phyloP scores from a whole-genome alignment of 2,329 filamentous ascomycete genomes.

The Aspergillus pseudonomiae region DNA sequence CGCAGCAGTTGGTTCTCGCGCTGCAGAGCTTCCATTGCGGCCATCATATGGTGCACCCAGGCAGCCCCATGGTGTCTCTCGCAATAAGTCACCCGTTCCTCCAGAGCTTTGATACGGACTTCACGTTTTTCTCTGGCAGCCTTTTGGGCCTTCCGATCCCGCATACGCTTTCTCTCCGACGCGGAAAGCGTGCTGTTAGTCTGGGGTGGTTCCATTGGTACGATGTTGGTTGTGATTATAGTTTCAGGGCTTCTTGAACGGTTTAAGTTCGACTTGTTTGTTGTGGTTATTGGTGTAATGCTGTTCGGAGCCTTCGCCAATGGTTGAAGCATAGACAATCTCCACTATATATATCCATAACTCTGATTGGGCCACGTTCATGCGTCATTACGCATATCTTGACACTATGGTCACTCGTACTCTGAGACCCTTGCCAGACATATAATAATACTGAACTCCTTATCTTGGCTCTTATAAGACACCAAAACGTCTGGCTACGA shows the following conservation, averaged over 20 bases:
- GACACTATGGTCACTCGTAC: too few relatives aligned
- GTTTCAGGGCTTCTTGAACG: not conserved
- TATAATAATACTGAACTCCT: too few relatives aligned
- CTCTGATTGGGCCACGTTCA: too few relatives aligned
- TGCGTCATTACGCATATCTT: too few relatives aligned
- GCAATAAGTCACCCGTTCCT: not conserved
- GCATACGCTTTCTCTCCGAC: slow-evolving; percentile 1
- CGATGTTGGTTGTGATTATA: not conserved
- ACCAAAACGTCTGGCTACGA: too few relatives aligned
- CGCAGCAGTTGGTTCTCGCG: not conserved
- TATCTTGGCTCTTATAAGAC: too few relatives aligned
- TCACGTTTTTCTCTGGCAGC: not conserved
- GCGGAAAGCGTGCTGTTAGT: not conserved
- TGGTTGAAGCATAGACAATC: too few relatives aligned
- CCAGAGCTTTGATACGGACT: not conserved
- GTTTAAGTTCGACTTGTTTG: not conserved
- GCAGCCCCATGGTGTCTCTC: not conserved
- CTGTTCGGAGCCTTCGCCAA: too few relatives aligned
- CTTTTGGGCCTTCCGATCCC: slow-evolving; percentile 1
- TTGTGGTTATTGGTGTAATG: not conserved
- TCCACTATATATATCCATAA: too few relatives aligned
- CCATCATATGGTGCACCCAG: not conserved
- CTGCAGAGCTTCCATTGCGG: not conserved
- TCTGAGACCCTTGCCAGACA: too few relatives aligned
- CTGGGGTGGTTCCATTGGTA: not conserved